Evolutionary conservation across 768 basidiomycete species (phyloP), one percentile per base, ranked within the genome.

Genomic region (Naematelia aurantialba): DNA sequence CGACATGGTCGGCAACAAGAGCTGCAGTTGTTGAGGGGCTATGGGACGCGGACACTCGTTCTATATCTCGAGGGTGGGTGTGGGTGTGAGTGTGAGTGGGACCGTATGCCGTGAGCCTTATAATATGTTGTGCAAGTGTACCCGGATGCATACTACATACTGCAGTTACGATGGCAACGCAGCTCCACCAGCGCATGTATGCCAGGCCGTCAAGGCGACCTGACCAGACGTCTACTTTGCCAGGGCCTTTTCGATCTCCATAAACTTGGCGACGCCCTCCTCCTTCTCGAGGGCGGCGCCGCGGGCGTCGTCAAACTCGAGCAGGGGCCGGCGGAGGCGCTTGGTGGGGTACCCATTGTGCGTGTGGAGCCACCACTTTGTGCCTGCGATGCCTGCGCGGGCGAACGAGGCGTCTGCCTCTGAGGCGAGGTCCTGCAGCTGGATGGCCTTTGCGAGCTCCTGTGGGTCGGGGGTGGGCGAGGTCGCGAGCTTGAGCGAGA

Each of bases 361-460:
- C 70, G 82, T 87, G 74, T 89, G 80, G 13, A 91, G 77, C 44
- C 89, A 80, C 70, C 80, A 86, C 77, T 94, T 94, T n/a, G 87
- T 91, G 4, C 91, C 91, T 4, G 87, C 78, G 61, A 94, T 85
- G 1, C 85, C 85, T 1, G 84, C 78, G 69, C 87, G 87, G 24
- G 87, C 83, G 66, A 91, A 86, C 4, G 88, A 87, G 63, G 80
- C 86, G 74, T 96, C 92, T 4, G 85, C 89, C 48, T 83, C 84
- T 8, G 88, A 89, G 55, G 89, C 81, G 62, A 91, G 84, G 10
- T 85, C 88, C 70, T 97, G 92, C 25, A 94, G 73, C 13, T 80
- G 81, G 66, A 86, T 85, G 5, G 89, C 87, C 68, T 88, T 85
- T 0, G 82, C 77, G 31, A 91, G 83, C 24, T 84, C 72, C 13